Evolutionary conservation across 345 rosid species (phyloP), one percentile per base, ranked within the genome.

Genomic region (Lepidium didymum): DNA sequence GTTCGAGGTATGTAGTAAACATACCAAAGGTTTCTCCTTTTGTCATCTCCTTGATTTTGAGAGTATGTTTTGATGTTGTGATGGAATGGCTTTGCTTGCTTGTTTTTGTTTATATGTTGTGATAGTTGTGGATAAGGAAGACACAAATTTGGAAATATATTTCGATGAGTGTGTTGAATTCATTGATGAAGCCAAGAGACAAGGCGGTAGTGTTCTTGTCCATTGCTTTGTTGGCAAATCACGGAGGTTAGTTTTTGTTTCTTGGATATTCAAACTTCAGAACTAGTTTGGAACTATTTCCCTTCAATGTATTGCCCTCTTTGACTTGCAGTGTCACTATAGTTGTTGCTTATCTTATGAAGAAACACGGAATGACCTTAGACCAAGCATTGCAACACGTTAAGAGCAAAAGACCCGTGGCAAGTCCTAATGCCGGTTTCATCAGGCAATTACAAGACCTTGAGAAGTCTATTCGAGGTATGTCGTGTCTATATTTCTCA

Each of bases 341-440:
- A n/a, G 83, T 84, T 56, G 81, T 83, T 64, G 91, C 91, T 11
- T 91, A 88, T 80, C 75, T 87, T 18, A 86, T 91, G 96, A 91
- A 83, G 76, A 82, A 64, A 74, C 81, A 57, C 0, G 81, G 83
- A 10, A 84, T 88, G 97, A 73, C 79, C 38, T 72, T 83, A 38
- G 43, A 76, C 14, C 80, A 87, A 81, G 96, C 96, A 18, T 58
- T 88, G 69, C 75, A 81, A 41, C 79, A 77, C 51, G 90, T 89
- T 40, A 85, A 77, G 75, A 76, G 58, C 44, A 83, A 42, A 73
- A 74, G 96, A 47, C 86, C 91, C 10, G 44, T 76, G 51, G 87
- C 92, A 19, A 52, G 36, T 72, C 92, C 89, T 19, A 86, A 86
- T 69, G 33, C 72, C 34, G 89, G 89, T 69, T 86, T 84, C 82